phyloP scores from a whole-genome alignment of 2,329 filamentous ascomycete genomes.

The Knufia petricola region DNA sequence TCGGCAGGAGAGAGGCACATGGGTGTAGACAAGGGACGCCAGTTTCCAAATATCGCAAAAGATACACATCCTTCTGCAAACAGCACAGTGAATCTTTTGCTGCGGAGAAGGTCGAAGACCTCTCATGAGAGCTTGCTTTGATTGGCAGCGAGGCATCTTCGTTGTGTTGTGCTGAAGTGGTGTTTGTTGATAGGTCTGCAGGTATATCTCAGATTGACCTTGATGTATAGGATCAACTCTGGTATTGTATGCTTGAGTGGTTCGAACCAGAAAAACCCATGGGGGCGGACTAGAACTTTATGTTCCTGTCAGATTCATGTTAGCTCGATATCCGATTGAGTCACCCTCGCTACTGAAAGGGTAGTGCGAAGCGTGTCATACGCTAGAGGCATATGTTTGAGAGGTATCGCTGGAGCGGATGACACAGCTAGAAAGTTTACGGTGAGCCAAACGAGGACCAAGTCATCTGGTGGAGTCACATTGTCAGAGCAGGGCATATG shows the following conservation, averaged over 20 bases:
- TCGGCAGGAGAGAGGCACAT: conserved; percentile 16
- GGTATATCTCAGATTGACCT: neutral
- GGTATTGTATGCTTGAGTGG: conserved; percentile 6
- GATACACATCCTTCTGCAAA: conserved; percentile 18
- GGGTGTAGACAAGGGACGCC: conserved; percentile 19
- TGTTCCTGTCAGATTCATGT: conserved; percentile 4
- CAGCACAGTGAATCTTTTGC: conserved; percentile 16
- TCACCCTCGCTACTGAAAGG: conserved; percentile 4
- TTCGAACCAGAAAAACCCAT: conserved; percentile 1
- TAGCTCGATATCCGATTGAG: neutral
- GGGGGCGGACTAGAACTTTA: conserved; percentile 5
- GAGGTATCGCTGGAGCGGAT: neutral
- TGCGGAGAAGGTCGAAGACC: conserved; percentile 17
- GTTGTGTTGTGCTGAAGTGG: conserved; percentile 2
- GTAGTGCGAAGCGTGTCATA: conserved; percentile 8
- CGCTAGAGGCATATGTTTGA: conserved; percentile 6
- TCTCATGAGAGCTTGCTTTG: conserved; percentile 17
- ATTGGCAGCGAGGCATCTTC: conserved; percentile 16
- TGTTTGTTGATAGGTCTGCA: neutral
- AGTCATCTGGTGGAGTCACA: conserved; percentile 9
- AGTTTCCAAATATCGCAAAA: conserved; percentile 24
- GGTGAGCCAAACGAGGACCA: neutral
- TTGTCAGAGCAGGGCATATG: neutral
- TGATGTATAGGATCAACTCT: conserved; percentile 4
- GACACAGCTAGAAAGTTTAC: neutral